A percentile compares a stretch with the other conserved stretches of the same genome.
Conservation (phyloP, 2,329 filamentous ascomycete genomes). For the Colletotrichum echinochloae region DNA sequence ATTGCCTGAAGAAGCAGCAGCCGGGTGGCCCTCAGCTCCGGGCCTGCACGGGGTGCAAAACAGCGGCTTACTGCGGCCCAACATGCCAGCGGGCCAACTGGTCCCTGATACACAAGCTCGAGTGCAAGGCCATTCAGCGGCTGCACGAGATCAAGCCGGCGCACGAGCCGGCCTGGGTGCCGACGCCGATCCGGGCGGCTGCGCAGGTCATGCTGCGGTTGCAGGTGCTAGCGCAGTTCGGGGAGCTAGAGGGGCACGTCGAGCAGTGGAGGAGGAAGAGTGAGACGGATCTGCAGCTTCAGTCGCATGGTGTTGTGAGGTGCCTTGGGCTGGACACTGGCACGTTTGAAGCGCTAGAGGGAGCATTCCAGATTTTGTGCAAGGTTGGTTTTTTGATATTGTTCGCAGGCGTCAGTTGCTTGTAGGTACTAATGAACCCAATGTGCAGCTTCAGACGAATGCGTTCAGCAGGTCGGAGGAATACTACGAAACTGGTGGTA, state of each 20-base stretch:
- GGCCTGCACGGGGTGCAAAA: slow-evolving; percentile 64
- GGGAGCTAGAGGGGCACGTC: slow-evolving; percentile 60
- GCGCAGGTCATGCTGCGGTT: slow-evolving; percentile 62
- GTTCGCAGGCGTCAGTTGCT: neutral
- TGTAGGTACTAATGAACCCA: slow-evolving; percentile 33
- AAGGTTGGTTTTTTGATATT: slow-evolving; percentile 56
- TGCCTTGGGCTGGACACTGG: slow-evolving; percentile 46
- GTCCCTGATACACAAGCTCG: slow-evolving; percentile 62
- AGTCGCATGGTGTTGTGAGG: slow-evolving; percentile 51
- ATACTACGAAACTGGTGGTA: slow-evolving; percentile 60
- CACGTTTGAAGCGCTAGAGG: slow-evolving; percentile 56
- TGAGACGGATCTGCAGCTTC: slow-evolving; percentile 62
- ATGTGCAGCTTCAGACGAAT: slow-evolving; percentile 69
- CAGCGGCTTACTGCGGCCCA: slow-evolving; percentile 65
- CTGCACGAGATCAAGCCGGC: slow-evolving; percentile 52
- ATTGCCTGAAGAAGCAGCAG: slow-evolving; percentile 55
- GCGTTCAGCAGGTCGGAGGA: slow-evolving; percentile 68
- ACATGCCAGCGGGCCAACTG: slow-evolving; percentile 68
- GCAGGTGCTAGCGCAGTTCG: slow-evolving; percentile 49
- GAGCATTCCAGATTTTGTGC: slow-evolving; percentile 61
- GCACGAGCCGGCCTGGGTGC: slow-evolving; percentile 52
- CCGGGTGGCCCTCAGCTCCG: slow-evolving; percentile 33
- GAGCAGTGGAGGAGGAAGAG: slow-evolving; percentile 52
- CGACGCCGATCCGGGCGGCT: slow-evolving; percentile 67
- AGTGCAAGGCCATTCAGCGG: slow-evolving; percentile 61